Conservation (phyloP, 148 eudicot species). For the Polygonum aviculare region DNA sequence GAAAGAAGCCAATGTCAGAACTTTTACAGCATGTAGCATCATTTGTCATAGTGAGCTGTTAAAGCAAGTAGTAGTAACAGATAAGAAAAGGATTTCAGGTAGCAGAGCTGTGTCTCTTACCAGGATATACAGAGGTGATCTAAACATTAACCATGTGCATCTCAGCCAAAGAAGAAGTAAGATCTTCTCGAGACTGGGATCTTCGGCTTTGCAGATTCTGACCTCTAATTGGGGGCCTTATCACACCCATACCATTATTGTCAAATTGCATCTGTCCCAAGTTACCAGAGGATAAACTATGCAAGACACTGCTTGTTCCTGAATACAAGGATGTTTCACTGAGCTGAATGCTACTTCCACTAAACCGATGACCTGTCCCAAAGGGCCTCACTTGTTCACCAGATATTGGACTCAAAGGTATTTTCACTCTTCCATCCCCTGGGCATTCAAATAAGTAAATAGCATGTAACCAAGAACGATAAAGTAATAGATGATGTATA, state of each 20-base stretch:
- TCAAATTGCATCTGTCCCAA: slow-evolving; percentile 90
- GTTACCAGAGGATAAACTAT: slow-evolving; percentile 84
- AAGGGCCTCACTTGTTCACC: slow-evolving; percentile 50
- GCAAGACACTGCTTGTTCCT: slow-evolving; percentile 58
- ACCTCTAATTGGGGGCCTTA: slow-evolving; percentile 67
- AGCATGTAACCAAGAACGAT: not conserved
- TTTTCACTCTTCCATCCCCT: slow-evolving; percentile 84
- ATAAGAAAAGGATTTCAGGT: not conserved
- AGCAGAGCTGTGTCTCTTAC: slow-evolving; percentile 12
- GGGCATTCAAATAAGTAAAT: slow-evolving; percentile 7
- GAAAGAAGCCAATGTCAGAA: no score
- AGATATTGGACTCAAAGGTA: slow-evolving; percentile 81
- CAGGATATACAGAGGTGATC: slow-evolving; percentile 17
- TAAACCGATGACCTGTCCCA: slow-evolving; percentile 35
- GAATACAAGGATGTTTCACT: slow-evolving; percentile 54
- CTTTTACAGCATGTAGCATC: not conserved
- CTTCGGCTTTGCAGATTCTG: slow-evolving; percentile 88
- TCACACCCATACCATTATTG: slow-evolving; percentile 41
- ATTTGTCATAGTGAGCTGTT: not conserved
- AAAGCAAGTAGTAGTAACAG: not conserved
- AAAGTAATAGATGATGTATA: not conserved
- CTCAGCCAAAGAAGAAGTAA: slow-evolving; percentile 62
- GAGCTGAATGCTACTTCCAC: slow-evolving; percentile 58
- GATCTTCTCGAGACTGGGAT: slow-evolving; percentile 95
- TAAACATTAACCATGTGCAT: slow-evolving; percentile 49